Percentiles rank a stretch among this genome's conserved stretches.
phyloP scores from a whole-genome alignment of 208 protist species.

The Trichomonas vaginalis region DNA sequence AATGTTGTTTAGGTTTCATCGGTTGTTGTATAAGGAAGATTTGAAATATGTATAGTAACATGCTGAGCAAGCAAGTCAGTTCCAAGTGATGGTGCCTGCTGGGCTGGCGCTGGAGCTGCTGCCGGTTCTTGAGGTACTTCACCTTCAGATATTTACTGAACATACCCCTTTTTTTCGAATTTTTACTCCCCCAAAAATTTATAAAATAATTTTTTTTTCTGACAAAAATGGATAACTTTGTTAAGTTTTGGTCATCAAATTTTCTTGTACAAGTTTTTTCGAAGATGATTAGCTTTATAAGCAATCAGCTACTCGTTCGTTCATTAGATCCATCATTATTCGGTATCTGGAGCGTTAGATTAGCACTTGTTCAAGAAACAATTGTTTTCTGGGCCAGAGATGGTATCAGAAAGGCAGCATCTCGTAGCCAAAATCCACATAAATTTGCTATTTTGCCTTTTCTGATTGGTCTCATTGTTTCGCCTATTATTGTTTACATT shows the following conservation, averaged over 20 bases:
- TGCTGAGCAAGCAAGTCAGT: background rate
- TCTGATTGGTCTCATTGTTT: background rate
- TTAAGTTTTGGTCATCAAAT: background rate
- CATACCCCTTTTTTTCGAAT: no score
- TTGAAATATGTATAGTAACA: background rate
- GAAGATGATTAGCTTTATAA: background rate
- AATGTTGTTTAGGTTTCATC: background rate
- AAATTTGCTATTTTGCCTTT: background rate
- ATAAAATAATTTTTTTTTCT: no score
- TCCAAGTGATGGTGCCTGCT: background rate
- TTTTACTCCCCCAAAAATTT: no score
- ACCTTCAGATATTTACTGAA: no score
- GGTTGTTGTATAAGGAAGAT: background rate
- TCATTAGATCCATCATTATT: background rate
- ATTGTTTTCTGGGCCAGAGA: slow-evolving; percentile 6
- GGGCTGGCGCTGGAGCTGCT: background rate
- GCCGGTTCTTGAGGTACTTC: no score
- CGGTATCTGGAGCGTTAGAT: background rate
- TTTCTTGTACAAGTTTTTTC: background rate
- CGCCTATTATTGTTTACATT: background rate
- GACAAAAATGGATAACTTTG: background rate
- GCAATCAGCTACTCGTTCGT: background rate
- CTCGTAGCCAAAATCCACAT: background rate
- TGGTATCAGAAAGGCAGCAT: background rate
- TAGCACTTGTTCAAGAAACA: background rate